Evolutionary conservation across 202 grass and related monocot species (phyloP).

Genomic region (Elaeis oleifera): DNA sequence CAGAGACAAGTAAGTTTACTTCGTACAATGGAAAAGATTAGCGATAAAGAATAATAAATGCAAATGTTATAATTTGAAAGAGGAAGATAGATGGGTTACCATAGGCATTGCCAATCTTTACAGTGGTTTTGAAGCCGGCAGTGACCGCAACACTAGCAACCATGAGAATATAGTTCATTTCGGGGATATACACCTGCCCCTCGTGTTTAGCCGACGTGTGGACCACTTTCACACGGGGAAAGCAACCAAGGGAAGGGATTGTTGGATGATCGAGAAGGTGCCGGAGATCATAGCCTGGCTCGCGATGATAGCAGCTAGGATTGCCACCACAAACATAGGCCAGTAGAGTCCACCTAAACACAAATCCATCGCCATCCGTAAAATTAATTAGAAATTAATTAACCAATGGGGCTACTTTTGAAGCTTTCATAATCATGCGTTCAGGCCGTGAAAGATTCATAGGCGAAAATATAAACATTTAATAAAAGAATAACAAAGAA

Average conservation of each 20-base stretch:
- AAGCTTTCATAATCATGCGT: no score
- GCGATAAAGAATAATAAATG: neutral
- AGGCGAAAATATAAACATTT: no score
- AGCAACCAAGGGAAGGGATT: constrained; percentile 49
- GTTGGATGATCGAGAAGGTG: constrained; percentile 48
- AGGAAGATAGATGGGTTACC: constrained; percentile 9
- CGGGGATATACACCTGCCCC: constrained; percentile 51
- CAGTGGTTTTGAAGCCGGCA: constrained; percentile 23
- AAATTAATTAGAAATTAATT: no score
- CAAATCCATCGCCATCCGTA: no score
- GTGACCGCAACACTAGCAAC: constrained; percentile 29
- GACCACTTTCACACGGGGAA: constrained; percentile 40
- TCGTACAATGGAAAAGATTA: neutral
- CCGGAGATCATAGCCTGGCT: constrained; percentile 67
- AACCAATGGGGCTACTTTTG: no score
- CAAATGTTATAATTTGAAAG: neutral
- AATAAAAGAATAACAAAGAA: no score
- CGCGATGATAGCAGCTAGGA: constrained; percentile 33
- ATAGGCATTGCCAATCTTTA: constrained; percentile 46
- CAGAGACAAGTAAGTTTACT: neutral
- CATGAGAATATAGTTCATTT: constrained; percentile 32
- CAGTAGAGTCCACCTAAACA: constrained; percentile 35
- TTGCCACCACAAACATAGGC: constrained; percentile 42
- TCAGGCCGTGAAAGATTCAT: no score
- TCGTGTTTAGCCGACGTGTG: constrained; percentile 43